A percentile compares a stretch with the other conserved stretches of the same genome.
Conservation (phyloP, 2,329 filamentous ascomycete species). For the Lachnellula hyalina region DNA sequence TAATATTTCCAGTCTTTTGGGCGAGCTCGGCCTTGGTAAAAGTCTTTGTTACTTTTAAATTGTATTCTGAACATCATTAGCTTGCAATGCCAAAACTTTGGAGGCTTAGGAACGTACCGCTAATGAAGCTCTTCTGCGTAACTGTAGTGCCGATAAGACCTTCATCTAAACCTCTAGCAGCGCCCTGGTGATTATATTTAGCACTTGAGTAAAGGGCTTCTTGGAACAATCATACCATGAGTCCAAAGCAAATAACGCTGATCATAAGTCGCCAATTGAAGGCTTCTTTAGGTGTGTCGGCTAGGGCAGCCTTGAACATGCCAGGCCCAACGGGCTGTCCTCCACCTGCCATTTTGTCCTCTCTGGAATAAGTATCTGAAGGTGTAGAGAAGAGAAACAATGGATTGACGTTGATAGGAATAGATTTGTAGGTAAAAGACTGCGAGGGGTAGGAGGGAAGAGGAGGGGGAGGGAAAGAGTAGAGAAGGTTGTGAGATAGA, state of each 20-base stretch:
- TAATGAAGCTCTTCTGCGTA: slow-evolving; percentile 23
- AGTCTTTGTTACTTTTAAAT: slow-evolving; percentile 6
- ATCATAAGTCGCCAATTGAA: slow-evolving; percentile 31
- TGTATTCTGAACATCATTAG: slow-evolving; percentile 18
- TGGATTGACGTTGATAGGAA: not conserved
- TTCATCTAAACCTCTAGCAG: slow-evolving; percentile 24
- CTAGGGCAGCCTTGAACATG: slow-evolving; percentile 27
- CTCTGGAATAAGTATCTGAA: not conserved
- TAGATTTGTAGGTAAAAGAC: not conserved
- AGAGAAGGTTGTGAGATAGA: not conserved
- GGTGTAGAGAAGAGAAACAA: not conserved
- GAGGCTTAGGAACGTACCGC: not conserved
- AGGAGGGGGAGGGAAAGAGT: not conserved
- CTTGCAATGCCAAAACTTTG: slow-evolving; percentile 12
- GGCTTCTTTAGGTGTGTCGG: slow-evolving; percentile 29
- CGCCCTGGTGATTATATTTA: slow-evolving; percentile 7
- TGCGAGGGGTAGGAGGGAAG: not conserved
- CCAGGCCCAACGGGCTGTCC: slow-evolving; percentile 18
- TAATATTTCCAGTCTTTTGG: slow-evolving; percentile 33
- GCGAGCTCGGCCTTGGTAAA: slow-evolving; percentile 26
- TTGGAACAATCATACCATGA: slow-evolving; percentile 12
- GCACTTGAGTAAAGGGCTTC: not conserved
- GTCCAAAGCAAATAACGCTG: slow-evolving; percentile 23
- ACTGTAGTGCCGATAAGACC: slow-evolving; percentile 28
- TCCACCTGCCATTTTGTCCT: slow-evolving; percentile 10